Base-by-base conservation (phyloP, 2,329 filamentous ascomycete species). In the Ophiostoma piceae region DNA sequence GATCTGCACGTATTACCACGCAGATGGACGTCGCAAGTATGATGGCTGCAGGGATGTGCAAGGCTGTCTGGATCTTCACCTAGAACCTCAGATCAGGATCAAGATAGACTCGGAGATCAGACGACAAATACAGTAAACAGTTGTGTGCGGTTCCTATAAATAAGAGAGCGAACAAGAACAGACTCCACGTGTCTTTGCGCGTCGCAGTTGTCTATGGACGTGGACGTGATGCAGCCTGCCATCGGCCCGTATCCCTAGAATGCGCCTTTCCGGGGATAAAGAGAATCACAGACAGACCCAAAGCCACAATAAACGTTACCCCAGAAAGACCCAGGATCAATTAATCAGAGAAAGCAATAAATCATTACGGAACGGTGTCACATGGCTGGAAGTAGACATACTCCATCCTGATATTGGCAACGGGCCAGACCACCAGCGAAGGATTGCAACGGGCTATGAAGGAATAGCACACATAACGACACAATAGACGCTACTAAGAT, bases 231-330 rank as follows among this genome's bases (percentile, higher is more conserved):
- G 22, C 51, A 57, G 51, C 51, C 22, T 29, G 51, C n/a, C 51
- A 57, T 57, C 51, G 51, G 51, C 51, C 51, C 51, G 22, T 22
- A 26, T 57, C 51, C 22, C 51, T n/a, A 57, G 51, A 57, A 26
- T 16, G 51, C 51, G 12, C 51, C 51, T 57, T 29, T 26, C 51
- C 51, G 51, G 51, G 51, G 51, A 57, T 26, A n/a, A 57, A 57
- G 12, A 16, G 43, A 47, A 19, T 2, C 43, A 47, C 3, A 47
- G 43, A 19, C 43, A 47, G 16, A 57, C 9, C 35, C 1, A 57
- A 54, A 54, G 7, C 47, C 19, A 54, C n/a, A 1, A 29, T 29
- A 29, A 29, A 29, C 26, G 2, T 16, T 57, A 57, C 51, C 51
- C 51, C 51, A 57, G n/a, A 57, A 29, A 11, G 51, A 57, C 12